phyloP scores from a whole-genome alignment of 192 early-diverging fungal species.

The Backusella australiensis region DNA sequence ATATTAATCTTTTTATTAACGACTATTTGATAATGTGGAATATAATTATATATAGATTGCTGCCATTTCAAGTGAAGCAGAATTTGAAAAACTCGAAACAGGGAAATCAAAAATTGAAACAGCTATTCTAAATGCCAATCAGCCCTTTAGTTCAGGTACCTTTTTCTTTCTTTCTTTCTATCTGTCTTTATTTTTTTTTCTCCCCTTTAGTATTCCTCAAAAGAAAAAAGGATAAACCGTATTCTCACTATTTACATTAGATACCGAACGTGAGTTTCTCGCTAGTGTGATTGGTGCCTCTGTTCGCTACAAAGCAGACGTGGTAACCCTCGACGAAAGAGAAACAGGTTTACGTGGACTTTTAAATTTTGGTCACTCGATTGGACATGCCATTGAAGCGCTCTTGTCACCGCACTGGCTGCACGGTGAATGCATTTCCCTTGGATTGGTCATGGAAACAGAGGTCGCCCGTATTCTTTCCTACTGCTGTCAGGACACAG shows the following conservation, averaged over 20 bases:
- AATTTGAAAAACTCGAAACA: slow-evolving; percentile 86
- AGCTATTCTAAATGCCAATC: slow-evolving; percentile 51
- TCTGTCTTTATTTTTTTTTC: too few relatives aligned
- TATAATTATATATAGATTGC: slow-evolving; percentile 65
- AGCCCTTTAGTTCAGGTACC: slow-evolving; percentile 8
- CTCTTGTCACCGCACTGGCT: slow-evolving; percentile 82
- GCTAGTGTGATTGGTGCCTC: slow-evolving; percentile 82
- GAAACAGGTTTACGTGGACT: slow-evolving; percentile 90
- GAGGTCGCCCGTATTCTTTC: slow-evolving; percentile 84
- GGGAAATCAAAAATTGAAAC: slow-evolving; percentile 72
- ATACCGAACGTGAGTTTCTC: slow-evolving; percentile 39
- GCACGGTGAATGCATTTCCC: slow-evolving; percentile 93
- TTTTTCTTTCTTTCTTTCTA: not conserved
- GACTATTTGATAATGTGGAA: too few relatives aligned
- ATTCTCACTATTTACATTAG: slow-evolving; percentile 26
- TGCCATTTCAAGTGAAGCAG: slow-evolving; percentile 80
- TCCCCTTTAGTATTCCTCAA: not conserved
- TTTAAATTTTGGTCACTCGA: slow-evolving; percentile 95
- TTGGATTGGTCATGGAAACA: slow-evolving; percentile 92
- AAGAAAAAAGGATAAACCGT: slow-evolving; percentile 19
- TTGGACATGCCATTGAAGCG: slow-evolving; percentile 95
- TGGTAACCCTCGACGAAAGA: slow-evolving; percentile 92
- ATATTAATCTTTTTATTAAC: not conserved
- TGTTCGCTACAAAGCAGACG: slow-evolving; percentile 86
- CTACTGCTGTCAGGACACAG: slow-evolving; percentile 69